These are phyloP conservation scores for Chaetomium sp. DNA, from an alignment of 2,329 filamentous ascomycete species.

Conservation along the genomic window DNA sequence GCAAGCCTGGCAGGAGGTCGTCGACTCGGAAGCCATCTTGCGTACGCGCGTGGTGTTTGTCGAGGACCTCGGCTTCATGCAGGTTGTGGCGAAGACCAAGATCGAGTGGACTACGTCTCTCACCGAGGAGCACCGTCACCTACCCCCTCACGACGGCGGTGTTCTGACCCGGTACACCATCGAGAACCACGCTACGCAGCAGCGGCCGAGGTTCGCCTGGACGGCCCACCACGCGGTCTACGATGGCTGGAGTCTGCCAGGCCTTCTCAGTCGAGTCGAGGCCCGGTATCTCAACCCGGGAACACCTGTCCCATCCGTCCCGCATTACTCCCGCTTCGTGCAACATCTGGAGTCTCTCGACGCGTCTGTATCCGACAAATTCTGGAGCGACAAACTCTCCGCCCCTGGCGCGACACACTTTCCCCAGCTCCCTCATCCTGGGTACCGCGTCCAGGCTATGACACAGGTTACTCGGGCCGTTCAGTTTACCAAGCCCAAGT, in stretches of 20 bases:
- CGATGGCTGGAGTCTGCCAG: slow-evolving; percentile 23
- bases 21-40: slow-evolving; percentile 3
- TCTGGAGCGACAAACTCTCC: slow-evolving; percentile 18
- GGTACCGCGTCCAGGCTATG: slow-evolving; percentile 19
- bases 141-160: slow-evolving; percentile 21
- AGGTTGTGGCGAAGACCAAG: slow-evolving; percentile 17
- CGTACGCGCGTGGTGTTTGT: slow-evolving; percentile 14
- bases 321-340: slow-evolving; percentile 21
- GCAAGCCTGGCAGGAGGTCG: slow-evolving; percentile 11
- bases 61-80: slow-evolving; percentile 14
- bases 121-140: slow-evolving; percentile 6
- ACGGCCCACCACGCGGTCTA: slow-evolving; percentile 23
- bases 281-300: slow-evolving; percentile 10
- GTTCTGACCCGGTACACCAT: slow-evolving; percentile 16
- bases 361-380: slow-evolving; percentile 10
- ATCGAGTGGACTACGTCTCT: slow-evolving; percentile 13
- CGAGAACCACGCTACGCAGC: neutral
- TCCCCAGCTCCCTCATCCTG: slow-evolving; percentile 16
- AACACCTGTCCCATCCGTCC: neutral
- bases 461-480: slow-evolving; percentile 9
- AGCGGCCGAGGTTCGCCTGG: slow-evolving; percentile 16
- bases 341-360: slow-evolving; percentile 16
- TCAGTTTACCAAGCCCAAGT: slow-evolving; percentile 9
- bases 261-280: slow-evolving; percentile 19
- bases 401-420: slow-evolving; percentile 13